Evolutionary conservation across 1,284 basidiomycete genomes (phyloP).

Genomic region (Malassezia nana): DNA sequence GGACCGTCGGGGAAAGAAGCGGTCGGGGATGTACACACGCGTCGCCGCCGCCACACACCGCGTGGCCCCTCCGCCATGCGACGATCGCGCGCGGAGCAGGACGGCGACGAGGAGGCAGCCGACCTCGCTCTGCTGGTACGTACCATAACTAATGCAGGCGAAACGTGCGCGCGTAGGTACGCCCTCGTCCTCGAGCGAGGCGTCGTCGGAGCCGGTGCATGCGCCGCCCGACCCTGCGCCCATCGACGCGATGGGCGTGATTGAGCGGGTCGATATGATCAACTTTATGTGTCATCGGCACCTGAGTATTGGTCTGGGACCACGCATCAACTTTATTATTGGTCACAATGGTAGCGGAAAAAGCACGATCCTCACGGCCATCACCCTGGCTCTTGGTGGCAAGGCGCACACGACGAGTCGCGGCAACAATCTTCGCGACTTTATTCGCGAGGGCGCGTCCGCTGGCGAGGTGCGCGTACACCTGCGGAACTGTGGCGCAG

Average conservation of each 20-base stretch:
- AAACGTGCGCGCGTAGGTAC: constrained; percentile 14
- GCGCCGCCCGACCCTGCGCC: no score
- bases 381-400: constrained; percentile 85
- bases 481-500: constrained; percentile 76
- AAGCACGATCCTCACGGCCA: constrained; percentile 83
- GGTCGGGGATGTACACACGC: background rate
- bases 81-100: constrained; percentile 1
- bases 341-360: constrained; percentile 67
- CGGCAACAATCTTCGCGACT: constrained; percentile 72
- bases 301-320: constrained; percentile 64
- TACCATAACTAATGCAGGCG: constrained; percentile 3
- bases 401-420: constrained; percentile 73
- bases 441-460: constrained; percentile 76
- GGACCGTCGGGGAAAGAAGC: constrained; percentile 1
- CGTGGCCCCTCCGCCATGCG: background rate
- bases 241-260: constrained; percentile 57
- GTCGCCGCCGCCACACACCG: background rate
- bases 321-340: constrained; percentile 92
- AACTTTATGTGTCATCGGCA: constrained; percentile 95
- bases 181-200: background rate
- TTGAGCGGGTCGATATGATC: constrained; percentile 72
- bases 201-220: background rate
- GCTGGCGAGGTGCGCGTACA: constrained; percentile 66
- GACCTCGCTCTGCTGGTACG: constrained; percentile 15
- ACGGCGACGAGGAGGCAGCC: background rate